Base-by-base conservation (phyloP, 257 asterid species). In the Eucommia ulmoides region DNA sequence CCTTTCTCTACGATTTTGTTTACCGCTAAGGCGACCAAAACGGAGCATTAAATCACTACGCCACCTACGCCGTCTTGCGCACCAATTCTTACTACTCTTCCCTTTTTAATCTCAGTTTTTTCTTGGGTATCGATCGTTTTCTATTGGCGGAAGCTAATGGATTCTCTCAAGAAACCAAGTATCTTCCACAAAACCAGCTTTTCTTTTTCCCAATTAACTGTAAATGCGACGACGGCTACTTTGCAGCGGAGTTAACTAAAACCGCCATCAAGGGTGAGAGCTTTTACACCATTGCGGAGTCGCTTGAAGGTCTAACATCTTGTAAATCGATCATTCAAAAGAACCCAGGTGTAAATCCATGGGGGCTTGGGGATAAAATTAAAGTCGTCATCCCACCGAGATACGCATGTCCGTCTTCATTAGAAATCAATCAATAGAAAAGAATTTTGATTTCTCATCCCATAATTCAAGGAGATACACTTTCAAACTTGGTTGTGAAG, bases 181-280 rank as follows among this genome's bases (percentile, higher is more conserved):
- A 65, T 23, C 66, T 70, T 21, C 52, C 73, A 10, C 25, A 18
- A 2, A 58, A 60, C 2, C 70, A 70, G 64, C 74, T 51, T 16
- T n/a, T 75, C 22, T 45, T 75, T 67, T 66, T 82, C 62, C 85
- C 88, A 21, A 56, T 78, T 42, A 65, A 74, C 4, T 73, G 89
- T 35, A 49, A 54, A 19, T 72, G 80, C 18, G 47, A 52, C n/a
- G 66, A 53, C 22, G 68, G 70, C 10, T 53, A 58, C 19, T 76
- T 64, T 26, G 74, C 35, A 58, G 82, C 84, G 20, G 65, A 66
- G 48, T 19, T 78, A 55, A 67, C 18, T 14, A 81, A 46, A 24
- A 63, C 50, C 12, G 64, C 72, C 12, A 38, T n/a, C 21, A 46
- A 65, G 72, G 81, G 88, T 6, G 85, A 74, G 53, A 82, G 71